Evolutionary conservation across 495 filamentous ascomycete species (phyloP).

Genomic region (Lasiosphaeriaceae sp.): DNA sequence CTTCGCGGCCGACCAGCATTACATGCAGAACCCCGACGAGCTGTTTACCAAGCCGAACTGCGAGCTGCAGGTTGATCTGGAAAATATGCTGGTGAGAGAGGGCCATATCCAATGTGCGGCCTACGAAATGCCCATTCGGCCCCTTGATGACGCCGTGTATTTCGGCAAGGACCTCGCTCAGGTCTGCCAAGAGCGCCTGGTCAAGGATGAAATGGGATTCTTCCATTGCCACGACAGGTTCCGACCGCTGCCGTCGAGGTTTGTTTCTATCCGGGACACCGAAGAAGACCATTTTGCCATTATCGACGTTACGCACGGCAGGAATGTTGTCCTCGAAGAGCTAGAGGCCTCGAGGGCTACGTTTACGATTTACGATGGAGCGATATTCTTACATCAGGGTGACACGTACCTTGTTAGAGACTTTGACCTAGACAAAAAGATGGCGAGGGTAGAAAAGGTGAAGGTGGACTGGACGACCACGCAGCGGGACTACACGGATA

Average conservation of each 20-base stretch:
- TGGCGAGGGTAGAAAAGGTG: conserved; percentile 70
- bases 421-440: conserved; percentile 70
- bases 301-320: conserved; percentile 77
- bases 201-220: conserved; percentile 71
- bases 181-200: conserved; percentile 70
- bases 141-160: conserved; percentile 70
- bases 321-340: conserved; percentile 86
- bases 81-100: conserved; percentile 85
- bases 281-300: conserved; percentile 93
- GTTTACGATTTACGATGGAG: conserved; percentile 96
- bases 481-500: conserved; percentile 91
- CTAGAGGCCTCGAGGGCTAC: conserved; percentile 92
- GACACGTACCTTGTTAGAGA: conserved; percentile 87
- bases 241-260: conserved; percentile 75
- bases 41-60: conserved; percentile 93
- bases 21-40: conserved; percentile 94
- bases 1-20: conserved; percentile 90
- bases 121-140: conserved; percentile 85
- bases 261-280: conserved; percentile 86
- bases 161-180: conserved; percentile 72
- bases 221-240: conserved; percentile 89
- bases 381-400: conserved; percentile 96
- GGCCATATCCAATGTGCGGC: conserved; percentile 96
- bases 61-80: conserved; percentile 83
- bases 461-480: conserved; percentile 92